These are phyloP conservation scores for Teratosphaeria zuluensis DNA, from an alignment of 2,329 filamentous ascomycete genomes.

Conservation along the genomic window DNA sequence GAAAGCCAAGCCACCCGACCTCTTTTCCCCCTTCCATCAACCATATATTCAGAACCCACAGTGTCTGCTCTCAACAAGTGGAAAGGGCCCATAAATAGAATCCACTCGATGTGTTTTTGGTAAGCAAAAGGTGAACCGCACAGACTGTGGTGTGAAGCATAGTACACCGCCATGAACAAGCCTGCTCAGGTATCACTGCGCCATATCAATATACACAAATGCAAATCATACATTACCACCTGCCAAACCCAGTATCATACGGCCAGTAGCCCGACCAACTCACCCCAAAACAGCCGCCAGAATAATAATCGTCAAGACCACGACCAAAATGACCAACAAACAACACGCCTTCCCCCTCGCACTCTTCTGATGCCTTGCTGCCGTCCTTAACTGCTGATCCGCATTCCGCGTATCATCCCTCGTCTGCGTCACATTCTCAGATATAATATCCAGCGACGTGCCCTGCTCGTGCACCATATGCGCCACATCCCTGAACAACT, in stretches of 20 bases:
- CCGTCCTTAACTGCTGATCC: conserved; percentile 73
- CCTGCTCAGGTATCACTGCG: neutral
- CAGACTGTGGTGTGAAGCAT: no score
- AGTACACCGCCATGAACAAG: neutral
- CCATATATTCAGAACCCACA: no score
- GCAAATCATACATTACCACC: neutral
- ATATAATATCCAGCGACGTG: conserved; percentile 75
- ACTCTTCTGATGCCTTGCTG: conserved; percentile 87
- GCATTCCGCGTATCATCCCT: conserved; percentile 74
- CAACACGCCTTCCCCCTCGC: conserved; percentile 92
- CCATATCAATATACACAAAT: neutral
- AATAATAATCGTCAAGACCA: conserved; percentile 83
- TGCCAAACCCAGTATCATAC: neutral
- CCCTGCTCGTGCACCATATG: conserved; percentile 95
- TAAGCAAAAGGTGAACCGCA: no score
- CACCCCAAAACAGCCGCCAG: conserved; percentile 73
- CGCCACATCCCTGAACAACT: conserved; percentile 94
- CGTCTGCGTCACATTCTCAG: conserved; percentile 76
- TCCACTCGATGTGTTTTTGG: no score
- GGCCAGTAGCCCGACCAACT: no score
- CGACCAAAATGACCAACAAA: conserved; percentile 73
- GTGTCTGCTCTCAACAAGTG: no score
- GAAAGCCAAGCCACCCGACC: no score
- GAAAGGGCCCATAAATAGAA: no score
- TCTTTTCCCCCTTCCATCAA: no score